Evolutionary conservation across 208 protist genomes (phyloP).

Genomic region (Balamuthia mandrillaris): DNA sequence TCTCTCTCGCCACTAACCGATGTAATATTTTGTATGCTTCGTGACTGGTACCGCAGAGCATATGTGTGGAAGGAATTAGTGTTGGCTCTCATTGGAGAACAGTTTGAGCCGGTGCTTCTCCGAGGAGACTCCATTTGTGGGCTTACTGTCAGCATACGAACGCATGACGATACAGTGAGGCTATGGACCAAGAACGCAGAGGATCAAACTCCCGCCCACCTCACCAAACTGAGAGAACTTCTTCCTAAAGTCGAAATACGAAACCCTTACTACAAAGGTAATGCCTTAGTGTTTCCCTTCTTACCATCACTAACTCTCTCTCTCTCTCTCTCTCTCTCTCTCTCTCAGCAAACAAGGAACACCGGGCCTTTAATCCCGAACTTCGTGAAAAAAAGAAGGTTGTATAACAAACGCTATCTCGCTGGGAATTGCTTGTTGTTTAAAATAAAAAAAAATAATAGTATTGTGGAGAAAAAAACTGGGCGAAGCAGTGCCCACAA

Average conservation of each 20-base stretch:
- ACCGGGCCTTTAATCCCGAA: constrained; percentile 8
- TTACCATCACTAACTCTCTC: neutral
- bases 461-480: too few species aligned
- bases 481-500: too few species aligned
- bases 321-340: neutral
- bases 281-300: neutral
- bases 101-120: constrained; percentile 15
- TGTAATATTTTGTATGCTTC: neutral
- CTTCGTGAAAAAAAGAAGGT: constrained; percentile 24
- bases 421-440: too few species aligned
- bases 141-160: constrained; percentile 36
- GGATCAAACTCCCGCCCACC: neutral
- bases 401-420: too few species aligned
- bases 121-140: constrained; percentile 29
- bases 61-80: constrained; percentile 40
- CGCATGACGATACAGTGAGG: constrained; percentile 34
- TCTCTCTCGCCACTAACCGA: neutral
- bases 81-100: constrained; percentile 31
- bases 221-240: constrained; percentile 1
- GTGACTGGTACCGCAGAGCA: neutral
- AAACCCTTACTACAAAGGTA: constrained; percentile 41
- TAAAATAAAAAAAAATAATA: too few species aligned
- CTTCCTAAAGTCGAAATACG: constrained; percentile 26
- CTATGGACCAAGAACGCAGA: constrained; percentile 36
- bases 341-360: constrained; percentile 31